phyloP scores from a whole-genome alignment of 2,329 filamentous ascomycete genomes.

The Aspergillus versicolor region DNA sequence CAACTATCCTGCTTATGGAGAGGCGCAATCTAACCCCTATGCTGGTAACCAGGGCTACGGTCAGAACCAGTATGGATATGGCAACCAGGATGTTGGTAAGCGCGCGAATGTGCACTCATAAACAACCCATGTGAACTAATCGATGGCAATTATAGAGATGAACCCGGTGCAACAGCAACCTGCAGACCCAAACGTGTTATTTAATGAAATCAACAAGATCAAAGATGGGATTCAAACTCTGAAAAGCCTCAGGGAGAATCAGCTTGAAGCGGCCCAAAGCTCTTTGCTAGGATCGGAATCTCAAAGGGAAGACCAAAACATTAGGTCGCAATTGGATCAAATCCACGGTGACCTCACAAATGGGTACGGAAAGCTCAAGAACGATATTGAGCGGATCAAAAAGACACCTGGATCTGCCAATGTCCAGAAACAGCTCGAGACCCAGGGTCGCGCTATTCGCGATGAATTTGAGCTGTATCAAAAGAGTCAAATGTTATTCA shows the following conservation, averaged over 20 bases:
- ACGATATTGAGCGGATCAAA: slow-evolving; percentile 80
- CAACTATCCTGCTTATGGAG: slow-evolving; percentile 54
- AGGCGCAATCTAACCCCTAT: slow-evolving; percentile 28
- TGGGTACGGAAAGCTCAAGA: slow-evolving; percentile 74
- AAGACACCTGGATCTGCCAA: slow-evolving; percentile 72
- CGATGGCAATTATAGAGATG: slow-evolving; percentile 40
- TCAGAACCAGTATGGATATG: slow-evolving; percentile 29
- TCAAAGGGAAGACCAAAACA: slow-evolving; percentile 61
- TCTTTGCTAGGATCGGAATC: slow-evolving; percentile 74
- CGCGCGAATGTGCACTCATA: not conserved
- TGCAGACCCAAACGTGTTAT: slow-evolving; percentile 69
- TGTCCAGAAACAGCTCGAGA: slow-evolving; percentile 78
- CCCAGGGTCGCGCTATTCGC: slow-evolving; percentile 77
- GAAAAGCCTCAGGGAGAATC: slow-evolving; percentile 56
- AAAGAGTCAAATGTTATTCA: slow-evolving; percentile 74
- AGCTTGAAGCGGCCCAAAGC: slow-evolving; percentile 62
- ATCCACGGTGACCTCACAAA: slow-evolving; percentile 79
- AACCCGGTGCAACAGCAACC: slow-evolving; percentile 29
- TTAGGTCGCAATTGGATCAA: slow-evolving; percentile 64
- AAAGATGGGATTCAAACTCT: slow-evolving; percentile 74
- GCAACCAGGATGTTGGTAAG: slow-evolving; percentile 30
- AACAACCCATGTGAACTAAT: slow-evolving; percentile 1
- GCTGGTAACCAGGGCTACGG: slow-evolving; percentile 30
- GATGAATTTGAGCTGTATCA: slow-evolving; percentile 79
- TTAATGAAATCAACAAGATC: slow-evolving; percentile 82